Conservation (phyloP, 176 grass and related monocot genomes). For the Tillandsia fasciculata region DNA sequence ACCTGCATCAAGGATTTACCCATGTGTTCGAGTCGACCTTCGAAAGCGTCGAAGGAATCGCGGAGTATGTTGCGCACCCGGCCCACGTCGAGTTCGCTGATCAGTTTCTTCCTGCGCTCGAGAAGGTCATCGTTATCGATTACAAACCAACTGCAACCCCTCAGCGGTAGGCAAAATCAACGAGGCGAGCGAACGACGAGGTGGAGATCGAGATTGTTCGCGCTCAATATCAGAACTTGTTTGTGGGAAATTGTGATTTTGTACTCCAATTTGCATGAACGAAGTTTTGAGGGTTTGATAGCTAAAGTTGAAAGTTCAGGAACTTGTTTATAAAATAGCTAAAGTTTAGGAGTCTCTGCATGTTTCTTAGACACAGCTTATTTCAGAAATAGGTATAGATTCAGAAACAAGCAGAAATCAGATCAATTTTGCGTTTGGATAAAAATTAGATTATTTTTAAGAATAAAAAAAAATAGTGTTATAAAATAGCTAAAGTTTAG, state of each 20-base stretch:
- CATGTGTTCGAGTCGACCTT: conserved; percentile 90
- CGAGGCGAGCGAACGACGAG: neutral
- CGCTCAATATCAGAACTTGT: neutral
- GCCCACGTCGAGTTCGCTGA: conserved; percentile 58
- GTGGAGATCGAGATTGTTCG: neutral
- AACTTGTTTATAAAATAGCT: no score
- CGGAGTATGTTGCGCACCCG: conserved; percentile 67
- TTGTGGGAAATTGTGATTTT: neutral
- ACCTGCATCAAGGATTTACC: conserved; percentile 79
- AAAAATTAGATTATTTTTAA: no score
- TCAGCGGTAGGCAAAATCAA: neutral
- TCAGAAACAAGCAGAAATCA: no score
- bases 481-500: no score
- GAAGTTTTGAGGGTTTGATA: no score
- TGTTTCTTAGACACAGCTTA: no score
- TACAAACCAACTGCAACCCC: conserved; percentile 33
- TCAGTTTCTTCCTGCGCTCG: conserved; percentile 35
- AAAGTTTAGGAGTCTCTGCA: no score
- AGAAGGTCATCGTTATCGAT: conserved; percentile 59
- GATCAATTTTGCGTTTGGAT: no score
- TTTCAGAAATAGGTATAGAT: no score
- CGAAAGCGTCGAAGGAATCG: conserved; percentile 51
- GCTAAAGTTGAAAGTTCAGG: no score
- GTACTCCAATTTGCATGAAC: neutral
- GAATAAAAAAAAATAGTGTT: no score